These are phyloP conservation scores for Ophiorrhiza pumila DNA, from an alignment of 257 asterid genomes.

Conservation along the genomic window DNA sequence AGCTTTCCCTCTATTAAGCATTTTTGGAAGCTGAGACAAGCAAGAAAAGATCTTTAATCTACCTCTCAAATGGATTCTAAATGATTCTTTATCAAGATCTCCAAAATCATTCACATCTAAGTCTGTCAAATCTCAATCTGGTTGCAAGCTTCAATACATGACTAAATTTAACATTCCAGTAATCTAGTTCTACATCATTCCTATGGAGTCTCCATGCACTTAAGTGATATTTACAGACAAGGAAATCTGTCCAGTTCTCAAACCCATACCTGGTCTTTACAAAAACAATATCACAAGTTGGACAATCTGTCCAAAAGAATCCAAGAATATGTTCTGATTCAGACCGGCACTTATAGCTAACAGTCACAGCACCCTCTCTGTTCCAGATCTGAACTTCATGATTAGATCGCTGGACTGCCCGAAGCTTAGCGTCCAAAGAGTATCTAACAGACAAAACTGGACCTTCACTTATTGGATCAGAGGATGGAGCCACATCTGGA, in stretches of 20 bases:
- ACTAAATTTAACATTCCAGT: background rate
- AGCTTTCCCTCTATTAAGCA: too few species aligned
- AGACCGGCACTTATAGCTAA: constrained; percentile 62
- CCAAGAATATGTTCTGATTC: constrained; percentile 86
- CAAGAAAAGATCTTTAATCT: background rate
- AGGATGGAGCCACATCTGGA: constrained; percentile 57
- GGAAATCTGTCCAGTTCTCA: constrained; percentile 16
- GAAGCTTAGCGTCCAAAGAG: constrained; percentile 76
- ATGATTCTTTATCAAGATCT: background rate
- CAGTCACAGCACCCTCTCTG: constrained; percentile 57
- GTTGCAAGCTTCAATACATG: background rate
- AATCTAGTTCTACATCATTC: background rate
- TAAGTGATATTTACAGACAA: background rate
- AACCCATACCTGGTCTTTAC: constrained; percentile 75
- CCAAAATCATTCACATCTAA: background rate
- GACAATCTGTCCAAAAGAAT: constrained; percentile 91
- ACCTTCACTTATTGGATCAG: constrained; percentile 73
- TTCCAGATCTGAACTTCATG: constrained; percentile 79
- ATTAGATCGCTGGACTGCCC: constrained; percentile 83
- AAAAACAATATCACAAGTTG: constrained; percentile 69
- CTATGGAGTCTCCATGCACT: background rate
- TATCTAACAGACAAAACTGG: constrained; percentile 76
- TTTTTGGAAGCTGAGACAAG: background rate
- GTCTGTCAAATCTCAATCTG: background rate
- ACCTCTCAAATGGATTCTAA: background rate